phyloP scores from a whole-genome alignment of 2,329 filamentous ascomycete genomes.

The Sclerotinia nivalis region DNA sequence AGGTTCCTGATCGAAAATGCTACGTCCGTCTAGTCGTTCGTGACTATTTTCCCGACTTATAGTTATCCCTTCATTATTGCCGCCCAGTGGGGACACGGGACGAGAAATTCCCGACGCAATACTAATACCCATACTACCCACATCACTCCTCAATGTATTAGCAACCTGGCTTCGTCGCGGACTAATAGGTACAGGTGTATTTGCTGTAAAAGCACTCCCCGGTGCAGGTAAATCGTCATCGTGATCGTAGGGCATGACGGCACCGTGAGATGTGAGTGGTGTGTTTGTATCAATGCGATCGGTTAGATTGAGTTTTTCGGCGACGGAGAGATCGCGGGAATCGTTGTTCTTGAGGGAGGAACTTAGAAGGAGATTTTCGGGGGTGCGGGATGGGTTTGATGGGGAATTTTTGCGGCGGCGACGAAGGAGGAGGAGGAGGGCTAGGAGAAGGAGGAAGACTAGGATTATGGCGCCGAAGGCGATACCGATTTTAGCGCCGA shows the following conservation, averaged over 20 bases:
- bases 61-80: background rate
- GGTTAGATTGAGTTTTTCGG: background rate
- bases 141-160: background rate
- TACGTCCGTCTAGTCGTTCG: background rate
- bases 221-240: constrained; percentile 8
- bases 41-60: constrained; percentile 1
- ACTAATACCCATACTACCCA: background rate
- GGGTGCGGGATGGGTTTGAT: constrained; percentile 12
- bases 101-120: background rate
- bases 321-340: background rate
- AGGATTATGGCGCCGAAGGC: constrained; percentile 10
- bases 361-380: constrained; percentile 12
- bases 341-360: constrained; percentile 13
- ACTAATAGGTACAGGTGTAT: background rate
- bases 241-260: background rate
- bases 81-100: background rate
- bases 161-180: background rate
- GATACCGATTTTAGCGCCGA: constrained; percentile 23
- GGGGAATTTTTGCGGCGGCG: constrained; percentile 7
- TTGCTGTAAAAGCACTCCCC: constrained; percentile 16
- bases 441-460: constrained; percentile 8
- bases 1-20: constrained; percentile 2
- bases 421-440: constrained; percentile 7
- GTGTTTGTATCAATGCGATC: constrained; percentile 13
- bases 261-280: constrained; percentile 10